These are phyloP conservation scores for Gossypium mustelinum DNA, from an alignment of 345 rosid species.

Conservation along the genomic window DNA sequence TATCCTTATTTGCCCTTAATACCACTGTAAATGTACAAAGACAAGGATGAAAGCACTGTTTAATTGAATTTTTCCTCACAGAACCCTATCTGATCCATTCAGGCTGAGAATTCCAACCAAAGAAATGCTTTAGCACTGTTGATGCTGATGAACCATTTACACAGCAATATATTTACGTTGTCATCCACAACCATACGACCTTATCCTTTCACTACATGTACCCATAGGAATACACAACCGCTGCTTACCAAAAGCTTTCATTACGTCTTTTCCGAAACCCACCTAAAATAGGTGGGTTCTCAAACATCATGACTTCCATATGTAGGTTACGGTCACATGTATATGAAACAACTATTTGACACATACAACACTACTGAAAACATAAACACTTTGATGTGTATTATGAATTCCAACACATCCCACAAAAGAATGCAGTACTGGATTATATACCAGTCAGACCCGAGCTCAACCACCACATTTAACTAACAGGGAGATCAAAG, in stretches of 20 bases:
- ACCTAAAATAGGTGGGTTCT: background rate
- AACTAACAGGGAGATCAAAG: slow-evolving; percentile 13
- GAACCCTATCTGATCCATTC: too few species aligned
- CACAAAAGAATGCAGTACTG: background rate
- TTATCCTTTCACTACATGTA: background rate
- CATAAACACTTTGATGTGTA: slow-evolving; percentile 27
- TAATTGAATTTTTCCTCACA: too few species aligned
- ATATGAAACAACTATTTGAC: slow-evolving; percentile 10
- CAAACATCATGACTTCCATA: background rate
- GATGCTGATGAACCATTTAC: background rate
- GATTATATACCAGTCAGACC: slow-evolving; percentile 24
- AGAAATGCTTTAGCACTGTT: background rate
- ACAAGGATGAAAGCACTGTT: too few species aligned
- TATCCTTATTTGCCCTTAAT: too few species aligned
- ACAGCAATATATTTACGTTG: too few species aligned
- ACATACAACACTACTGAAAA: slow-evolving; percentile 7
- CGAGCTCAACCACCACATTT: slow-evolving; percentile 19
- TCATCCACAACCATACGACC: too few species aligned
- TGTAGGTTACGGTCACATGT: background rate
- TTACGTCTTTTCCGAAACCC: background rate
- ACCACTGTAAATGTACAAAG: too few species aligned
- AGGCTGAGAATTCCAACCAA: too few species aligned
- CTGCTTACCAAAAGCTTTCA: background rate
- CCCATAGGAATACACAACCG: background rate
- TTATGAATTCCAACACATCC: slow-evolving; percentile 21